A percentile compares a stretch with the other conserved stretches of the same genome.
These are phyloP conservation scores for Microcos paniculata DNA, from an alignment of 345 rosid genomes.

Conservation along the genomic window DNA sequence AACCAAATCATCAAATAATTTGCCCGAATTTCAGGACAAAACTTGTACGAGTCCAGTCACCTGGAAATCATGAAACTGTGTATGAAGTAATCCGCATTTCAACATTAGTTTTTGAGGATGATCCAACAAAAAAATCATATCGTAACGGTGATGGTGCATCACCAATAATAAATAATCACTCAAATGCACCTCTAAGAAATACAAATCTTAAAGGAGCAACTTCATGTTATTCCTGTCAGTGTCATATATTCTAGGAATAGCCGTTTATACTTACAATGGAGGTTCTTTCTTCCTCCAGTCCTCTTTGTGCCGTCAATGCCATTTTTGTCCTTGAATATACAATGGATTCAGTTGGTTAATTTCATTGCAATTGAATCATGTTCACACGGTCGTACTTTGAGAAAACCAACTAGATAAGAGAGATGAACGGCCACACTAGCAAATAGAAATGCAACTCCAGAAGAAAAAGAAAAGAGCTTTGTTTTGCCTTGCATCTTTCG, in stretches of 20 bases:
- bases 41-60: background rate
- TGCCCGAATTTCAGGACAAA: background rate
- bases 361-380: constrained; percentile 31
- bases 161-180: constrained; percentile 28
- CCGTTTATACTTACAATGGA: constrained; percentile 53
- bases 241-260: constrained; percentile 33
- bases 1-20: background rate
- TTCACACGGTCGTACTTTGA: constrained; percentile 23
- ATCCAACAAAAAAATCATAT: constrained; percentile 20
- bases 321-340: constrained; percentile 38
- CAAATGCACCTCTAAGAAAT: constrained; percentile 30
- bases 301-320: constrained; percentile 38
- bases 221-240: constrained; percentile 42
- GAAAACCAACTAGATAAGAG: constrained; percentile 28
- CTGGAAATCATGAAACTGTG: constrained; percentile 6
- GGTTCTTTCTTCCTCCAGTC: constrained; percentile 29
- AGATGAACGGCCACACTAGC: constrained; percentile 30
- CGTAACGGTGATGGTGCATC: constrained; percentile 15
- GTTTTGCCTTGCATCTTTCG: constrained; percentile 18
- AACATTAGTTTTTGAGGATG: background rate
- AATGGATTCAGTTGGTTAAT: constrained; percentile 32
- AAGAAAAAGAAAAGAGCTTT: constrained; percentile 5
- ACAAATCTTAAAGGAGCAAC: constrained; percentile 30
- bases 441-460: constrained; percentile 31
- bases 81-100: background rate